Evolutionary conservation across 2,329 filamentous ascomycete genomes (phyloP), one percentile per base, ranked within the genome.

Genomic region (Apiospora malaysiana): DNA sequence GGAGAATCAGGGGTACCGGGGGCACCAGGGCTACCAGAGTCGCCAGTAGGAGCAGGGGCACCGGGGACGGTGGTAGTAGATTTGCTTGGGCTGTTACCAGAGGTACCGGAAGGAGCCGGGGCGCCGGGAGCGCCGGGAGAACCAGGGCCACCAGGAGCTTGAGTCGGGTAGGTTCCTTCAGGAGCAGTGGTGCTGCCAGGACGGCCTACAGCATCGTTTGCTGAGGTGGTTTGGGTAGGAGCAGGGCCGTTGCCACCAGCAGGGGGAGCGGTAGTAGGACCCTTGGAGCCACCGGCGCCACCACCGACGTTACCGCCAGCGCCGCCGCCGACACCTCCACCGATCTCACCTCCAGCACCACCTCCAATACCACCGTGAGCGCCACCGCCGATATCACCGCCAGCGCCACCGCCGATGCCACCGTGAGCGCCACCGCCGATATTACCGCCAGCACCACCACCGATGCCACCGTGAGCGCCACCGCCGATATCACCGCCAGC

Each of bases 131-230:
- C 27, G 40, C 7, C 59, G 7, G 59, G n/a, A 18, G 40, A 4
- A n/a, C n/a, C 40, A 37, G 63, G 40, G 10, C 40, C n/a, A 66
- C 37, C 63, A 10, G 65, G 40, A 4, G 65, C 63, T 14, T 18
- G 5, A 32, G 51, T 59, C 7, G 51, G 51, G 51, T 59, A 59
- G 10, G 51, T 59, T 16, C 27, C 51, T 8, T 27, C 51, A 59
- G 51, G 51, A 21, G 42, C 42, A 32, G 65, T 46, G 12, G 65
- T 67, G 23, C 40, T 32, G 18, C 45, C 65, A 67, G 65, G 65
- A 32, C 65, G 42, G 42, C 42, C 45, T 32, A 67, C n/a, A 67
- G 65, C 65, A 16, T 67, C 65, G 42, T 67, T 67, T 23, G 45
- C 42, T 8, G 65, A 67, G 27, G 65, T 67, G 23, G 65, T 67